These are phyloP conservation scores for Firmiana major DNA, from an alignment of 345 rosid species.

Conservation along the genomic window DNA sequence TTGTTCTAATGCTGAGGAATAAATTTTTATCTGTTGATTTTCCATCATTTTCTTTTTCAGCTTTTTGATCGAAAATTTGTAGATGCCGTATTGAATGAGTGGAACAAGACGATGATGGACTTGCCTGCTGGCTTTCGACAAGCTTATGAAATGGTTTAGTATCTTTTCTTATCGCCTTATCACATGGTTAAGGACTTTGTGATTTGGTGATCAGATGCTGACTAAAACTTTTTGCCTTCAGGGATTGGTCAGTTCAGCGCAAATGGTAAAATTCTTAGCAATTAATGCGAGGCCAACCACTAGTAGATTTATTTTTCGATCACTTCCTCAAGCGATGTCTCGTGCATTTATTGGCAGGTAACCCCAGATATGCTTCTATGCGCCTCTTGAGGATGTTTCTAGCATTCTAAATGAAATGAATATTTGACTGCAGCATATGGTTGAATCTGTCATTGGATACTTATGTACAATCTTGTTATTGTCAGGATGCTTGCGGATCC, in stretches of 20 bases:
- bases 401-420: slow-evolving; percentile 4
- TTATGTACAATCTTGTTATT: background rate
- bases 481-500: slow-evolving; percentile 96
- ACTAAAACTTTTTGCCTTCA: slow-evolving; percentile 37
- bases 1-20: background rate
- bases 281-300: slow-evolving; percentile 94
- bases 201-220: slow-evolving; percentile 13
- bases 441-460: background rate
- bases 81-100: slow-evolving; percentile 89
- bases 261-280: slow-evolving; percentile 84
- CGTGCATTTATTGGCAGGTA: slow-evolving; percentile 98
- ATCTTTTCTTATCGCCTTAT: slow-evolving; percentile 7
- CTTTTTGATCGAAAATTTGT: slow-evolving; percentile 88
- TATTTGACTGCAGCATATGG: background rate
- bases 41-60: slow-evolving; percentile 42
- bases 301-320: slow-evolving; percentile 71
- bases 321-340: slow-evolving; percentile 82
- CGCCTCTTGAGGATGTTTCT: background rate
- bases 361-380: background rate
- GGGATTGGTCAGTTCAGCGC: slow-evolving; percentile 99
- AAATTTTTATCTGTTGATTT: background rate
- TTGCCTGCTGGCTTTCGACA: slow-evolving; percentile 96
- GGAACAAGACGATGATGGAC: slow-evolving; percentile 95
- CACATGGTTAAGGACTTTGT: slow-evolving; percentile 12
- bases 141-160: slow-evolving; percentile 88